Base-by-base conservation (phyloP, 106 monocot species). In the Apostasia shenzhenica region DNA sequence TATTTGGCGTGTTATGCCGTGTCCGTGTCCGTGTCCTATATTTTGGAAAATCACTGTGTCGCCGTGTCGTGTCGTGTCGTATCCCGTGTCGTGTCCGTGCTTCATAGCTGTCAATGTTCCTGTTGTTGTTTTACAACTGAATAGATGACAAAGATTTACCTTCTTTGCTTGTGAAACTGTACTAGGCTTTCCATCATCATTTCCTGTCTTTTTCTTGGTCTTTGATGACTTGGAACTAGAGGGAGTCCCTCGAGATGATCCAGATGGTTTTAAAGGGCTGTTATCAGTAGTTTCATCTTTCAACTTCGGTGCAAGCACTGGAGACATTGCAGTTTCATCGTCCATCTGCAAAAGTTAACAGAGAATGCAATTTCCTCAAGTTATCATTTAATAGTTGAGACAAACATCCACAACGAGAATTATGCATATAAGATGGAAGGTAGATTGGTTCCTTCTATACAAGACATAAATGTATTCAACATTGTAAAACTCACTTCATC, bases 281-380 rank as follows among this genome's bases (percentile, higher is more conserved):
- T 74, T 85, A 46, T 99, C 90, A 72, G 68, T 48, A 73, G 83
- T 81, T 70, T 93, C 99, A 49, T 99, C 90, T 68, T 93, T 99
- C 44, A 85, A 84, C 67, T 99, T 99, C 66, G 93, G 93, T 52
- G 90, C 87, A 56, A 99, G 90, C 54, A 90, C 93, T 55, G 93
- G 85, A 61, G 92, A 90, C 57, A 66, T 63, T 57, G 76, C 78
- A 71, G 56, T 76, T 67, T 99, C 99, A 83, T 99, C 99, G 55
- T 99, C 93, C 80, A 78, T 60, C 89, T 89, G 77, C 54, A 59
- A 4, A 66, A 48, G 54, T 38, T 49, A 76, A 53, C 55, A n/a
- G n/a, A n/a, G 14, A 68, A 57, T 38, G 11, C n/a, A 47, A 38
- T 45, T 68, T 75, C 2, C 2, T 42, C 41, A 68, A 49, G 48